These are phyloP conservation scores for Lanmaoa rubissima DNA, from an alignment of 768 basidiomycete species.

Conservation along the genomic window DNA sequence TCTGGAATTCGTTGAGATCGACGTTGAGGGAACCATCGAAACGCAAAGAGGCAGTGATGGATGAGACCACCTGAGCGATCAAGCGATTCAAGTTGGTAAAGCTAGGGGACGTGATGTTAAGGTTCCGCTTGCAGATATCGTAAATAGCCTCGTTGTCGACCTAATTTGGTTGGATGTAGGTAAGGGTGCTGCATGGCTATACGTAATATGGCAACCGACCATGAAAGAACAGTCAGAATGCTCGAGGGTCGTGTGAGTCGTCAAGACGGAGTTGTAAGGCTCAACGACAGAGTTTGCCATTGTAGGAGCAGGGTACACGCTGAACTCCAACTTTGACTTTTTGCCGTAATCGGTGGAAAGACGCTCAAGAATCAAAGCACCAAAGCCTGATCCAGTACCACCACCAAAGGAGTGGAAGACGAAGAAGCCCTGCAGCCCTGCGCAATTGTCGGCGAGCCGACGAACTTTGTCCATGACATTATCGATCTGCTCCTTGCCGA, in stretches of 20 bases:
- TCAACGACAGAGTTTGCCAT: conserved; percentile 95
- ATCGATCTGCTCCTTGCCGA: conserved; percentile 98
- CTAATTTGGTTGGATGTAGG: conserved; percentile 29
- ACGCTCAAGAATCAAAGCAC: conserved; percentile 92
- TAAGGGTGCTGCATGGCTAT: conserved; percentile 1
- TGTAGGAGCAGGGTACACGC: conserved; percentile 92
- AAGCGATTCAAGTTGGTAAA: conserved; percentile 95
- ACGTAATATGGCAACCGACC: conserved; percentile 44
- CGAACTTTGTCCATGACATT: conserved; percentile 94
- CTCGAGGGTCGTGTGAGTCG: conserved; percentile 97
- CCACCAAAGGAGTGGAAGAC: conserved; percentile 99
- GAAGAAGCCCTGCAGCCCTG: conserved; percentile 97
- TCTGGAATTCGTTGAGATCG: conserved; percentile 96
- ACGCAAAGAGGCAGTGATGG: conserved; percentile 87
- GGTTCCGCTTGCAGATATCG: conserved; percentile 84
- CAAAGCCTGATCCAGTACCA: conserved; percentile 98
- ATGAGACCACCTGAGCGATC: conserved; percentile 98
- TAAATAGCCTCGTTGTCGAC: conserved; percentile 84
- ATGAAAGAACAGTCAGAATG: conserved; percentile 99
- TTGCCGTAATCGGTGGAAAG: conserved; percentile 98
- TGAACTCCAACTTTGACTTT: conserved; percentile 98
- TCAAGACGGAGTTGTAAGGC: conserved; percentile 96
- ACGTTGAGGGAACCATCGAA: conserved; percentile 66
- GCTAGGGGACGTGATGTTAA: conserved; percentile 82
- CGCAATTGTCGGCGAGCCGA: conserved; percentile 93